phyloP scores from a whole-genome alignment of 2,329 filamentous ascomycete genomes.

The Calonectria honghensis region DNA sequence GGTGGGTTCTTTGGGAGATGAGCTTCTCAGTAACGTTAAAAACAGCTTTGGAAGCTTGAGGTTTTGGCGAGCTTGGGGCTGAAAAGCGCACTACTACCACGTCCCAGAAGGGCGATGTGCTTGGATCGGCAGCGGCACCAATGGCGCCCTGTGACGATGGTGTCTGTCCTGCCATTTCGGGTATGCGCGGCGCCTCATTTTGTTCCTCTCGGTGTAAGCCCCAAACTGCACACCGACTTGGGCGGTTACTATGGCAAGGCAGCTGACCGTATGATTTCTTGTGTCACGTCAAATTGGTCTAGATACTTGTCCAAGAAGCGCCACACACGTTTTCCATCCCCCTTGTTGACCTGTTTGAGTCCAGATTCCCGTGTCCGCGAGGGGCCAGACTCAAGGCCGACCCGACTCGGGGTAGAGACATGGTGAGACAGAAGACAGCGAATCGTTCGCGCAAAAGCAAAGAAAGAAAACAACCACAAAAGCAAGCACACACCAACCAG shows the following conservation, averaged over 20 bases:
- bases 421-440: not conserved
- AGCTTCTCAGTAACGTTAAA: constrained; percentile 9
- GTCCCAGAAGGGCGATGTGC: not conserved
- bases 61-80: constrained; percentile 24
- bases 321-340: not conserved
- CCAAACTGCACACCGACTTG: constrained; percentile 9
- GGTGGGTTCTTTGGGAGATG: constrained; percentile 21
- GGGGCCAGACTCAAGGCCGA: constrained; percentile 13
- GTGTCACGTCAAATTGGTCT: constrained; percentile 20
- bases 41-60: constrained; percentile 10
- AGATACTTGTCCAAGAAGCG: not conserved
- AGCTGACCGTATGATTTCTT: not conserved
- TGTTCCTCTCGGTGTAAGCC: constrained; percentile 24
- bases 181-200: constrained; percentile 31
- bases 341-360: not conserved
- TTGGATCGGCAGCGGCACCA: constrained; percentile 32
- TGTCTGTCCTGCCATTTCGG: constrained; percentile 43
- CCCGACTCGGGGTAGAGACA: constrained; percentile 1
- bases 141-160: constrained; percentile 33
- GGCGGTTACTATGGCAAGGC: constrained; percentile 18
- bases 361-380: not conserved
- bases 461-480: constrained; percentile 10
- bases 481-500: not conserved
- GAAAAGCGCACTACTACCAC: constrained; percentile 11
- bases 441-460: constrained; percentile 7